These are phyloP conservation scores for Hordeum pubiflorum DNA, from an alignment of 202 grass and related monocot species.

Conservation along the genomic window DNA sequence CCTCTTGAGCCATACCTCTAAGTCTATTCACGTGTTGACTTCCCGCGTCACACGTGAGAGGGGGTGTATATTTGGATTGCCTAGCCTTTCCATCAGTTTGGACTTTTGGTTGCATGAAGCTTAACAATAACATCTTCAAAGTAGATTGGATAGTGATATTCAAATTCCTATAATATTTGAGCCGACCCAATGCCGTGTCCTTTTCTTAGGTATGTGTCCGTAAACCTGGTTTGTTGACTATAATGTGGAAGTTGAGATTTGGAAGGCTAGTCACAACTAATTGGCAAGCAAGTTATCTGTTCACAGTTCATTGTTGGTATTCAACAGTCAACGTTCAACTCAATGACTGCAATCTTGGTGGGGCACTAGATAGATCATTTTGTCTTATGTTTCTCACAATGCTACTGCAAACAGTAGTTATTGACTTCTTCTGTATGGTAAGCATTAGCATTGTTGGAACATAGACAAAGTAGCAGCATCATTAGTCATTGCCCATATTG, in stretches of 20 bases:
- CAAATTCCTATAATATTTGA: neutral
- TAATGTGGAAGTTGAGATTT: neutral
- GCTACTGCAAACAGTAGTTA: neutral
- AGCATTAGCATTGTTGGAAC: neutral
- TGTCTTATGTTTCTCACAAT: constrained; percentile 23
- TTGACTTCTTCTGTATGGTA: neutral
- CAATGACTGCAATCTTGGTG: neutral
- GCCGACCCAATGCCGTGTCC: neutral
- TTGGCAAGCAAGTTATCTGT: constrained; percentile 18
- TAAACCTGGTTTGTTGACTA: constrained; percentile 26
- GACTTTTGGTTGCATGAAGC: too few relatives aligned
- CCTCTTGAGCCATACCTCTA: too few relatives aligned
- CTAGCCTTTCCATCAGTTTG: too few relatives aligned
- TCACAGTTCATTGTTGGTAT: neutral
- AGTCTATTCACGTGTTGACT: too few relatives aligned
- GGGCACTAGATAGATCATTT: neutral
- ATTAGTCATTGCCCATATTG: neutral
- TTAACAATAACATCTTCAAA: neutral
- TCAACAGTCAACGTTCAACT: constrained; percentile 16
- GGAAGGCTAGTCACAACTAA: neutral
- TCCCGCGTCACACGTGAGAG: too few relatives aligned
- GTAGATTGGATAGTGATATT: neutral
- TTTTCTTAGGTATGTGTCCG: neutral
- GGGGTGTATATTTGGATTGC: too few relatives aligned
- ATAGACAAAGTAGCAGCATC: neutral